Percentiles rank a stretch among this genome's conserved stretches.
phyloP scores from a whole-genome alignment of 108 stramenopile species.

The Thalassiosira profunda region DNA sequence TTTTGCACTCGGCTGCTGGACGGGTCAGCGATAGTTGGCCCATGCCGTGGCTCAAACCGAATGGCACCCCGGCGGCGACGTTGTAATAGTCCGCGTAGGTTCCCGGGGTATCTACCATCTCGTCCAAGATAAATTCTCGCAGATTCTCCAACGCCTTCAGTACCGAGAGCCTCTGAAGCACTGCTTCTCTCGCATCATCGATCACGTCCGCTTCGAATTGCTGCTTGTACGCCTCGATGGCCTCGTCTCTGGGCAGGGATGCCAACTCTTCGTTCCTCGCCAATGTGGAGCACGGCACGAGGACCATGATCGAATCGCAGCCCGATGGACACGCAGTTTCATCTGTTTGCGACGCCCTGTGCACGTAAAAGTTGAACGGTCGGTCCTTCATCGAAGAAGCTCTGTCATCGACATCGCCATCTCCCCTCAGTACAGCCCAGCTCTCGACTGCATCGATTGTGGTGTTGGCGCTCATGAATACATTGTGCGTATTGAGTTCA shows the following conservation, averaged over 20 bases:
- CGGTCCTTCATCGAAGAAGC: too few relatives aligned
- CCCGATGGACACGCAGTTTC: slow-evolving; percentile 74
- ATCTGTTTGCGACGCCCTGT: slow-evolving; percentile 80
- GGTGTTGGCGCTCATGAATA: slow-evolving; percentile 71
- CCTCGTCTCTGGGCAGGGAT: slow-evolving; percentile 52
- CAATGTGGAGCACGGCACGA: slow-evolving; percentile 72
- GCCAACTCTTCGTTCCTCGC: slow-evolving; percentile 42
- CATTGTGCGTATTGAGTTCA: slow-evolving; percentile 88
- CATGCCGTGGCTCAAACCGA: slow-evolving; percentile 84
- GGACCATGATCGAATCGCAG: slow-evolving; percentile 89
- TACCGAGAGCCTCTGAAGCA: slow-evolving; percentile 60
- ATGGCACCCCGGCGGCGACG: slow-evolving; percentile 78
- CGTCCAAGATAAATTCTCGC: slow-evolving; percentile 57
- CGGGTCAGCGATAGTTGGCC: slow-evolving; percentile 73
- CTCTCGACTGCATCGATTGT: slow-evolving; percentile 58
- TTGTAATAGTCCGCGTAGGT: slow-evolving; percentile 81
- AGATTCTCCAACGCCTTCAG: slow-evolving; percentile 54
- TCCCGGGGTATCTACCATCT: slow-evolving; percentile 79
- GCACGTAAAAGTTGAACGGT: slow-evolving; percentile 94
- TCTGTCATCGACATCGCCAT: slow-evolving; percentile 3
- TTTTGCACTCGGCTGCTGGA: slow-evolving; percentile 48
- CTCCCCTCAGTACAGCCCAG: slow-evolving; percentile 62
- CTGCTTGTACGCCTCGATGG: slow-evolving; percentile 58
- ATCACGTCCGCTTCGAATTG: slow-evolving; percentile 68
- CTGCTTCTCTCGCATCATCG: slow-evolving; percentile 45